A percentile compares a stretch with the other conserved stretches of the same genome.
phyloP scores from a whole-genome alignment of 352 stramenopile genomes.

The Globisporangium yorkense region DNA sequence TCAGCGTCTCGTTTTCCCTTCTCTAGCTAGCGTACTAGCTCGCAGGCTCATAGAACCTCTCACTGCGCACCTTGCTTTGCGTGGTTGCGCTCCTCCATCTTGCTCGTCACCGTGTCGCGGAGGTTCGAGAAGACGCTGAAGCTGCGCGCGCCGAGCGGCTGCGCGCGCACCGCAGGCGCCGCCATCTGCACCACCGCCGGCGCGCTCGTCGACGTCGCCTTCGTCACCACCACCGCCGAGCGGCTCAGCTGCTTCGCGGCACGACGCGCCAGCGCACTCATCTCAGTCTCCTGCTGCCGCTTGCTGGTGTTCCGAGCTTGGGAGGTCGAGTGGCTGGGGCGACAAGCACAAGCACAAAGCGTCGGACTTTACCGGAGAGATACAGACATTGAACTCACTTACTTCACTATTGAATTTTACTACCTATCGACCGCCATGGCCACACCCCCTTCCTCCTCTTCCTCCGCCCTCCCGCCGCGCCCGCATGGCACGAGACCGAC shows the following conservation, averaged over 20 bases:
- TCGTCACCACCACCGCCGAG: slow-evolving; percentile 10
- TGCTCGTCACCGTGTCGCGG: slow-evolving; percentile 61
- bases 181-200: neutral
- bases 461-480: no score
- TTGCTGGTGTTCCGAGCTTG: slow-evolving; percentile 3
- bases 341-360: neutral
- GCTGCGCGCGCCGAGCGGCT: slow-evolving; percentile 29
- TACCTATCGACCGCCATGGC: no score
- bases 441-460: neutral
- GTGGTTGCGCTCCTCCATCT: slow-evolving; percentile 79
- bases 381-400: neutral
- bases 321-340: neutral
- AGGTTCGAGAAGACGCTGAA: slow-evolving; percentile 75
- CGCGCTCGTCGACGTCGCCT: slow-evolving; percentile 5
- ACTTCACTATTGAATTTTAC: neutral
- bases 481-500: no score
- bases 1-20: neutral
- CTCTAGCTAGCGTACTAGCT: neutral
- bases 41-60: neutral
- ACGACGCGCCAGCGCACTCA: slow-evolving; percentile 24
- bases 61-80: slow-evolving; percentile 51
- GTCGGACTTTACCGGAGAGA: slow-evolving; percentile 9
- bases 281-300: slow-evolving; percentile 4
- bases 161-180: neutral
- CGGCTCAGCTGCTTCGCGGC: slow-evolving; percentile 22